These are phyloP conservation scores for Verticillium isaacii DNA, from an alignment of 2,329 filamentous ascomycete genomes.

Conservation along the genomic window DNA sequence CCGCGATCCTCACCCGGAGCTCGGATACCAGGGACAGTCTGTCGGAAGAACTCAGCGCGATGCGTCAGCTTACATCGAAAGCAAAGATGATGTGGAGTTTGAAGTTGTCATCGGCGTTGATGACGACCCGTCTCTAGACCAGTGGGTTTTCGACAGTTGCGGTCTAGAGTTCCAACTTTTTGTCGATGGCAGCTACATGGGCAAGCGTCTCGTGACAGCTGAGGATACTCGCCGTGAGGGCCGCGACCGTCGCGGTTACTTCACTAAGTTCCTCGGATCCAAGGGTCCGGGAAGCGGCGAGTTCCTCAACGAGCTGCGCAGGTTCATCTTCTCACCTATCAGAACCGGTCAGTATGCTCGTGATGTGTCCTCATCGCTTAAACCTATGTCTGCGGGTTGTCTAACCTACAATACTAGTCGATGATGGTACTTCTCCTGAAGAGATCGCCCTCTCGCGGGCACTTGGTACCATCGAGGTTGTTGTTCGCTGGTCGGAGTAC, in stretches of 20 bases:
- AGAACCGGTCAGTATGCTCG: slow-evolving; percentile 16
- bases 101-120: slow-evolving; percentile 12
- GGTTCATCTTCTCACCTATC: slow-evolving; percentile 20
- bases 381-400: too few relatives aligned
- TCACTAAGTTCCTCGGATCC: not conserved
- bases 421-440: slow-evolving; percentile 14
- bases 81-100: slow-evolving; percentile 19
- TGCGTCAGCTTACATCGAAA: slow-evolving; percentile 23
- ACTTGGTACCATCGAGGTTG: slow-evolving; percentile 22
- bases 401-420: slow-evolving; percentile 6
- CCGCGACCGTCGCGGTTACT: not conserved
- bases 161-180: slow-evolving; percentile 9
- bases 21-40: not conserved
- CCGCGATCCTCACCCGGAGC: not conserved
- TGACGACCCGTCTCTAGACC: slow-evolving; percentile 11
- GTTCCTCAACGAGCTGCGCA: slow-evolving; percentile 8
- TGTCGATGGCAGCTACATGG: slow-evolving; percentile 19
- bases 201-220: slow-evolving; percentile 4
- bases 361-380: not conserved
- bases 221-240: not conserved
- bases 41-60: not conserved
- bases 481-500: slow-evolving; percentile 7
- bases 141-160: slow-evolving; percentile 18
- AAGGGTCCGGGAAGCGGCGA: not conserved
- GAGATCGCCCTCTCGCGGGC: slow-evolving; percentile 9